Base-by-base conservation (phyloP, 192 early-diverging fungal genomes). In the Allomyces arbusculus region DNA sequence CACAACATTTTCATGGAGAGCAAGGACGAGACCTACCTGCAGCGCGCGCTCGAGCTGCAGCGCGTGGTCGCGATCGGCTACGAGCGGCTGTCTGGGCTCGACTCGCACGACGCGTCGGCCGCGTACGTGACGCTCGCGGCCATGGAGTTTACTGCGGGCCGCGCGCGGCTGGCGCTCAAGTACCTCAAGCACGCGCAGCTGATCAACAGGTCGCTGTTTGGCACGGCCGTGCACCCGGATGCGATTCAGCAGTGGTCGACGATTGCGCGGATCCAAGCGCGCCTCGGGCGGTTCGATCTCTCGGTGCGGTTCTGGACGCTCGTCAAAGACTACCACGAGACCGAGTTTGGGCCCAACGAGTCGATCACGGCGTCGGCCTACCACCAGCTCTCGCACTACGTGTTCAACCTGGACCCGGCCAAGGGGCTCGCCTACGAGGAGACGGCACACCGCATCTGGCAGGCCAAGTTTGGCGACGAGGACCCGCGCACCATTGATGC, bases 81-180 rank as follows among this genome's bases (percentile, higher is more conserved):
- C 4, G 95, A 98, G 73, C 79, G 94, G 63, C 87, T 87, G 1
- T 75, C 75, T 25, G 95, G 95, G 7, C 74, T 95, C 12, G 95
- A 98, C 73, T 77, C 86, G 61, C 82, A 84, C 25, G 89, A 93
- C 67, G 91, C 91, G 5, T 69, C 91, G 65, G 86, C 90, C 78
- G 85, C 89, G 73, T 97, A 96, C 79, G 71, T 91, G 63, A 92
- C 92, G 68, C 77, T 98, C 69, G 92, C 87, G 44, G 78, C 89
- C 70, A 94, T 90, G 76, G 95, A 98, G 80, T 88, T 86, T 66
- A 79, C 85, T 12, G 75, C 80, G 69, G 89, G 87, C 14, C 82
- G 89, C 68, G 82, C 80, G 1, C 70, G 81, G 61, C 72, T 82
- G 55, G 90, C 85, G 20, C 80, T 97, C 65, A 81, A 80, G 28